A percentile compares a stretch with the other conserved stretches of the same genome.
These are phyloP conservation scores for Trichoderma gracile DNA, from an alignment of 2,329 filamentous ascomycete species.

Conservation along the genomic window DNA sequence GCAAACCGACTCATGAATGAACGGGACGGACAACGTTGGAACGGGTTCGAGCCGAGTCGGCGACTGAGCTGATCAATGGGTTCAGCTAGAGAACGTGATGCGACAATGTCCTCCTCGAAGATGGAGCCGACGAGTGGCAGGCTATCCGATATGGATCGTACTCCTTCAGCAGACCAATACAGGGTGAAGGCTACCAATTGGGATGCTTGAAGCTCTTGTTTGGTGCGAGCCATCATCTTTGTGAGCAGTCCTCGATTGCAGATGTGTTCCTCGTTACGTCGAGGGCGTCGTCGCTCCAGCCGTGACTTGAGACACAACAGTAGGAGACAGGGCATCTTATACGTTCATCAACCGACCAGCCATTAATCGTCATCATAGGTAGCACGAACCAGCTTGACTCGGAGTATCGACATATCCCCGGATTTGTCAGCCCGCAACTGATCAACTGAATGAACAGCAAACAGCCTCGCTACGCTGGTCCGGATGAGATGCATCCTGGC, in stretches of 20 bases:
- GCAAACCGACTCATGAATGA: background rate
- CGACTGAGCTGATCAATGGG: too few species aligned
- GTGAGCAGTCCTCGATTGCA: background rate
- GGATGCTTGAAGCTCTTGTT: background rate
- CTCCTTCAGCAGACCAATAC: too few species aligned
- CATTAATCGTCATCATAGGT: too few species aligned
- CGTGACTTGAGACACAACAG: background rate
- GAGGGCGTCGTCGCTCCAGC: background rate
- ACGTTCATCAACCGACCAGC: background rate
- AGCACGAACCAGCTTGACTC: too few species aligned
- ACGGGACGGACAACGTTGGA: background rate
- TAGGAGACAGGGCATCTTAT: background rate
- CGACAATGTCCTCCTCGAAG: too few species aligned
- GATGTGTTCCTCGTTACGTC: background rate
- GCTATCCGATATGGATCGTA: too few species aligned
- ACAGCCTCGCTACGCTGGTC: background rate
- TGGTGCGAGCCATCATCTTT: background rate
- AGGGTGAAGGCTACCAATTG: too few species aligned
- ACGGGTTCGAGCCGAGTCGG: too few species aligned
- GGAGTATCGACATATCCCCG: too few species aligned
- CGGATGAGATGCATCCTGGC: background rate
- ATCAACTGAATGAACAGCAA: too few species aligned
- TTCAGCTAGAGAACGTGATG: too few species aligned
- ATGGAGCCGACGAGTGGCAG: too few species aligned
- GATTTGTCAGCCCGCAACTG: background rate